Evolutionary conservation across 1,284 basidiomycete genomes (phyloP).

Genomic region (Bondarzewia mesenterica): DNA sequence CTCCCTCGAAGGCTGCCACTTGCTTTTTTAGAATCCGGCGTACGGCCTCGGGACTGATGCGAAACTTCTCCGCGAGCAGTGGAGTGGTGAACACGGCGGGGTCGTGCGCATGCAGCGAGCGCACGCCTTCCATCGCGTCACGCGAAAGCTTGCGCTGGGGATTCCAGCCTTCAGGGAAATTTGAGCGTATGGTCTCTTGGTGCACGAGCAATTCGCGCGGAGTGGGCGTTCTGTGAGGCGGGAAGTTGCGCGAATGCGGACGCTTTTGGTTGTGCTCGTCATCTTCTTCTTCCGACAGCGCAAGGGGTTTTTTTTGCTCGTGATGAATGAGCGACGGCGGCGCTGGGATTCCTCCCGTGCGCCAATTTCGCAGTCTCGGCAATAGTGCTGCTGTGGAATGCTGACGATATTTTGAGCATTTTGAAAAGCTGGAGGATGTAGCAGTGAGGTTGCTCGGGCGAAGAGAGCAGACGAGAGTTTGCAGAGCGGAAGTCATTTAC

Average conservation of each 20-base stretch:
- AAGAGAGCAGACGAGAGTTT: constrained; percentile 10
- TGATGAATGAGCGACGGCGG: constrained; percentile 48
- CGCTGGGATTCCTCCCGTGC: constrained; percentile 35
- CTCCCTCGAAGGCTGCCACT: constrained; percentile 63
- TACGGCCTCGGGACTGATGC: constrained; percentile 81
- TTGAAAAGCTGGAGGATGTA: background rate
- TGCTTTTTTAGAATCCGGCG: constrained; percentile 77
- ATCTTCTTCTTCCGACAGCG: constrained; percentile 7
- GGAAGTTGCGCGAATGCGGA: constrained; percentile 16
- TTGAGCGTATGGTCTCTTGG: constrained; percentile 45
- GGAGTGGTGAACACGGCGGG: constrained; percentile 64
- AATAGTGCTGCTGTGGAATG: constrained; percentile 19
- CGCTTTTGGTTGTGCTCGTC: constrained; percentile 3
- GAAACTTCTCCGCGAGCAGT: constrained; percentile 72
- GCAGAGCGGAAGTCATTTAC: constrained; percentile 9
- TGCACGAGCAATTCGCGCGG: constrained; percentile 48
- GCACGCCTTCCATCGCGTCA: constrained; percentile 83
- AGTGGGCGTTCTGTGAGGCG: constrained; percentile 36
- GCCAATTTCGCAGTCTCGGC: constrained; percentile 32
- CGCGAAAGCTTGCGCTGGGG: constrained; percentile 85
- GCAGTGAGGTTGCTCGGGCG: constrained; percentile 7
- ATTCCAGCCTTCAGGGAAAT: constrained; percentile 75
- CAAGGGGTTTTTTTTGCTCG: constrained; percentile 38
- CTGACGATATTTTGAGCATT: constrained; percentile 15
- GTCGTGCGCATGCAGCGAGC: constrained; percentile 65